Conservation (phyloP, 768 basidiomycete genomes). For the Pleurotus citrinopileatus region DNA sequence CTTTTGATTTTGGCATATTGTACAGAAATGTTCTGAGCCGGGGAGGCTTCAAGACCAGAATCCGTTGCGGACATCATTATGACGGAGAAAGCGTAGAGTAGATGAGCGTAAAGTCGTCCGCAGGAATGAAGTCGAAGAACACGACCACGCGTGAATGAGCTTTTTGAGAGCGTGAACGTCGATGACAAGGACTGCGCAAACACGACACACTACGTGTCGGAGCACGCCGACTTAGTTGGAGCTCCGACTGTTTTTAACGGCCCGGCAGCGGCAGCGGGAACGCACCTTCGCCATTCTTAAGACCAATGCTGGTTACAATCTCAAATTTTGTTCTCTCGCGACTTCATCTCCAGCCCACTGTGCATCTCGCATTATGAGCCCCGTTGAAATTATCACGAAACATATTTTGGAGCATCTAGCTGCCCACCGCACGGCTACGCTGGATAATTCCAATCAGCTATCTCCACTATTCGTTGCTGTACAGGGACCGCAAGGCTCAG, state of each 20-base stretch:
- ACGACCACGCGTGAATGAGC: not conserved
- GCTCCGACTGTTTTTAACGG: not conserved
- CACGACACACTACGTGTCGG: not conserved
- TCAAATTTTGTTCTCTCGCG: too few relatives aligned
- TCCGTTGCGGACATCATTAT: constrained; percentile 50
- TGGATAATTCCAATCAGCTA: constrained; percentile 25
- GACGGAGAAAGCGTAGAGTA: constrained; percentile 7
- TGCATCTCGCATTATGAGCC: too few relatives aligned
- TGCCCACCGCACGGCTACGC: not conserved
- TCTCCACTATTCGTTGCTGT: constrained; percentile 76
- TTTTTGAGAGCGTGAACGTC: constrained; percentile 1
- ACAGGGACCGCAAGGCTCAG: constrained; percentile 94
- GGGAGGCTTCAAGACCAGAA: constrained; percentile 40
- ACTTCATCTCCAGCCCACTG: too few relatives aligned
- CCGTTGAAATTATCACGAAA: not conserved
- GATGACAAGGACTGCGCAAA: not conserved
- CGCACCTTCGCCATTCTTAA: too few relatives aligned
- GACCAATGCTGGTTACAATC: too few relatives aligned
- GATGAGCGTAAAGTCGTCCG: not conserved
- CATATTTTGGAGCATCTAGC: constrained; percentile 4
- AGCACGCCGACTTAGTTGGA: not conserved
- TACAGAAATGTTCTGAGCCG: constrained; percentile 45
- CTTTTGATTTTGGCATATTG: constrained; percentile 57
- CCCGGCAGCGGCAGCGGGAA: too few relatives aligned
- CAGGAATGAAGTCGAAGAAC: not conserved